Evolutionary conservation across 305 asterid genomes (phyloP), one percentile per base, ranked within the genome.

Genomic region (Ajuga reptans): DNA sequence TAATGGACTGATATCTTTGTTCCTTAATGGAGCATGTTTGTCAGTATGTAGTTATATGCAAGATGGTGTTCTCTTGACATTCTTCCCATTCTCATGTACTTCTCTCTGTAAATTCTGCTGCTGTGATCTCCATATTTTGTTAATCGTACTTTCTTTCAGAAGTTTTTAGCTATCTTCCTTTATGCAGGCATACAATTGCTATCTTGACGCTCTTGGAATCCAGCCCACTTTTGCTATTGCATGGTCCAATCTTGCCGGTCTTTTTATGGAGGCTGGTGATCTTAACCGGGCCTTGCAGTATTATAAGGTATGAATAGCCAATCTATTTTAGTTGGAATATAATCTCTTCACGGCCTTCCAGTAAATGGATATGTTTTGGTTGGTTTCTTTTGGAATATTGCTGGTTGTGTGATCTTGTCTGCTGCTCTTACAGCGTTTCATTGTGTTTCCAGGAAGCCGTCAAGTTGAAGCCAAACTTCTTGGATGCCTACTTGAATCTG

Each of bases 231-330:
- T 93, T 84, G 97, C 99, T 75, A 86, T 93, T 73, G 99, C 99
- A 31, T 93, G 99, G 99, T 93, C 99, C 82, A 91, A 91, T 83
- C 96, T 93, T 77, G 99, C 99, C 77, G 96, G 96, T 31, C 88
- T 93, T 78, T 91, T 85, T 77, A 93, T 91, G 99, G 99, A 93
- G 78, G 87, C 91, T 17, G 95, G 97, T 57, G 97, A 93, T 82
- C 89, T 86, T 66, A 87, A 79, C 73, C 81, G 91, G 78, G 96
- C 99, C 74, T 75, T 87, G 89, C 97, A 93, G 78, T 93, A 93
- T 82, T 93, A 93, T 79, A 89, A 91, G 96, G 99, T 87, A 72
- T 63, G 61, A 66, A 69, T 64, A 71, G n/a, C 68, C 69, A 29
- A 6, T 49, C 63, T 63, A 21, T 65, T 71, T 24, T 62, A 47